Conservation (phyloP, 768 basidiomycete genomes). For the Macrolepiota albuminosa region DNA sequence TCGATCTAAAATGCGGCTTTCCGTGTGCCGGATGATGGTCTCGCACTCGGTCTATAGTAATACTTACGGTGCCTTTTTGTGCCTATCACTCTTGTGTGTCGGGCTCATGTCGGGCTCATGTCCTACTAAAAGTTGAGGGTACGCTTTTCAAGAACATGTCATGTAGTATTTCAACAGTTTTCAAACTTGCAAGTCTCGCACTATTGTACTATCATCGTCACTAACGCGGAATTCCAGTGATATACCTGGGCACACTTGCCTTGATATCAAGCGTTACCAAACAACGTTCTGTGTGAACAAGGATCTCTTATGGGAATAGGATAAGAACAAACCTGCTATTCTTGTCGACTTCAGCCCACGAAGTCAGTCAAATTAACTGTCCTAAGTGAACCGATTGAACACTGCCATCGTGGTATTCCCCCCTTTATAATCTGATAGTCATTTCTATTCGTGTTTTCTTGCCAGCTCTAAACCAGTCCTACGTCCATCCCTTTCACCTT, state of each 20-base stretch:
- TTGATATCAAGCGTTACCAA: neutral
- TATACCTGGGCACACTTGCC: neutral
- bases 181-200: neutral
- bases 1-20: neutral
- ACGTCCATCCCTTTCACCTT: neutral
- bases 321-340: neutral
- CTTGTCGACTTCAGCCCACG: constrained; percentile 1
- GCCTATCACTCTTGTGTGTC: neutral
- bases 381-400: neutral
- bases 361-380: neutral
- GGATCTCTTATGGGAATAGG: neutral
- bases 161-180: neutral
- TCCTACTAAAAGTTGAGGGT: neutral
- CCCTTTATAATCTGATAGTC: neutral
- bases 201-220: neutral
- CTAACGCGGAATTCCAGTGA: neutral
- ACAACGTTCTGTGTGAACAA: constrained; percentile 7
- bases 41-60: neutral
- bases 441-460: neutral
- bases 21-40: neutral
- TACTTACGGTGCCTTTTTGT: neutral
- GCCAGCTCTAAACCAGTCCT: neutral
- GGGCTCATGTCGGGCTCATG: neutral
- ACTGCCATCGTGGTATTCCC: neutral
- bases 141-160: neutral